Evolutionary conservation across 495 filamentous ascomycete species (phyloP), one percentile per base, ranked within the genome.

Genomic region (Penicillium goetzii): DNA sequence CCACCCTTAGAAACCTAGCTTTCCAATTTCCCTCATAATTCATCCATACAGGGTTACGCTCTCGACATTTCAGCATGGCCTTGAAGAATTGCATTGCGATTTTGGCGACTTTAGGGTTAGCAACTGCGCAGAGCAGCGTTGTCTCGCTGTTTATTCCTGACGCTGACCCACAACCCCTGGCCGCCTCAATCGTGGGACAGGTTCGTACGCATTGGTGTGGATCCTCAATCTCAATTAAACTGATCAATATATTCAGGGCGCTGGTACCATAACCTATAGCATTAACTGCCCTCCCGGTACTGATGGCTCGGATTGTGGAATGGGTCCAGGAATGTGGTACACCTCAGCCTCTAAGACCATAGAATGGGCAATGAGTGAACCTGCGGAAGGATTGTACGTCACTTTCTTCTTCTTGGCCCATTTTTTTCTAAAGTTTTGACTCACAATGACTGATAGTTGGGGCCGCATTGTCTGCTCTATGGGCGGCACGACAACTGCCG

Each of bases 281-380:
- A 61, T 83, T 62, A 67, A 65, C 23, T 84, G 81, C 64, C 74
- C 78, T 0, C 47, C 71, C 2, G 75, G 73, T n/a, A 73, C 72
- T 0, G 62, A 70, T 32, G 8, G 65, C 53, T 25, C 34, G 10
- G 69, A 75, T 9, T 81, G 79, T 54, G 78, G 76, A 14, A 68
- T 76, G 63, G 74, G 68, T 0, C 67, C 66, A 0, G 76, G 75
- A 28, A 11, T 79, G 21, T 72, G 64, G 15, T 21, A 79, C 4
- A 68, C 74, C 49, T 65, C 73, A 6, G 79, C 72, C 2, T 64
- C 73, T 2, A 68, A 55, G 8, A 74, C 71, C 0, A 58, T 70
- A 4, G 58, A 64, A 21, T 69, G 70, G 10, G 33, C 62, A 49
- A 61, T 76, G 33, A 58, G 63, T 3, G 52, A 58, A n/a, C 34